Conservation (phyloP, 768 basidiomycete genomes). For the Termitomyces sp. region DNA sequence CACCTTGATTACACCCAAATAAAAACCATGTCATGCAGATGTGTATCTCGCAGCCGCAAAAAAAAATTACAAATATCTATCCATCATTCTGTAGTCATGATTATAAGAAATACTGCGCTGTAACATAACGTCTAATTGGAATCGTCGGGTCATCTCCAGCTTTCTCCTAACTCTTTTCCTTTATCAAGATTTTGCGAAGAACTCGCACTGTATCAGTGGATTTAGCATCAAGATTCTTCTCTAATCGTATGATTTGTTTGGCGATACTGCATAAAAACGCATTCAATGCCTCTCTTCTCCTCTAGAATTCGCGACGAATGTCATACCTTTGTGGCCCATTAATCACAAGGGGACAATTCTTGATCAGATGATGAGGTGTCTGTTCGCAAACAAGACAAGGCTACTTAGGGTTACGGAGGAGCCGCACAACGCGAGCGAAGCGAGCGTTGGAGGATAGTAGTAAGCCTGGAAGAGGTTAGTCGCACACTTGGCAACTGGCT, state of each 20-base stretch:
- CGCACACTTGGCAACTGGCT: too few relatives aligned
- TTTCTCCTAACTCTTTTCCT: slow-evolving; percentile 25
- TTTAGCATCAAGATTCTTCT: slow-evolving; percentile 32
- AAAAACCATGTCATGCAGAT: neutral
- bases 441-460: too few relatives aligned
- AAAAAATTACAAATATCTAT: neutral
- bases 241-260: slow-evolving; percentile 38
- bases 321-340: slow-evolving; percentile 50
- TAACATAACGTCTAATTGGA: slow-evolving; percentile 6
- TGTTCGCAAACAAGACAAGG: slow-evolving; percentile 46
- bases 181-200: slow-evolving; percentile 32
- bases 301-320: neutral
- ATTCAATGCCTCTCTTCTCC: neutral
- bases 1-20: neutral
- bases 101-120: neutral
- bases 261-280: slow-evolving; percentile 27
- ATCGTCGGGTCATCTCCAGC: slow-evolving; percentile 12
- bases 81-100: neutral
- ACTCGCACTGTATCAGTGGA: slow-evolving; percentile 26
- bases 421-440: too few relatives aligned
- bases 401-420: too few relatives aligned
- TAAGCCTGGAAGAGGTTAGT: too few relatives aligned
- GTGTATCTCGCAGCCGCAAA: neutral
- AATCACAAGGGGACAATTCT: slow-evolving; percentile 50
- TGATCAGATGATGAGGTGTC: slow-evolving; percentile 29